Evolutionary conservation across 164 flowering plant genomes (phyloP).

Genomic region (Vitis amurensis): DNA sequence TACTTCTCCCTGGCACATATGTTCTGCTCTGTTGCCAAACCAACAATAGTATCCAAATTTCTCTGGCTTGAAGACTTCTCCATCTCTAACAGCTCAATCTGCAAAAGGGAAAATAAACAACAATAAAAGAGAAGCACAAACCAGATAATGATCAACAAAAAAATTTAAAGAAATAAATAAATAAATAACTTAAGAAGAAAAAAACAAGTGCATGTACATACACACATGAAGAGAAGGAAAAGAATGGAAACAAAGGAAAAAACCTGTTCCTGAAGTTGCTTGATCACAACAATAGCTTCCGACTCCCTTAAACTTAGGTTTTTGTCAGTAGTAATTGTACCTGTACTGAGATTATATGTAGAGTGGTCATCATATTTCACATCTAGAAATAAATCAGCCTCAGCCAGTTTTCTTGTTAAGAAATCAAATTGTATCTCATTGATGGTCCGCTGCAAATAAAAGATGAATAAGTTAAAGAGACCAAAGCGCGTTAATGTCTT

Average conservation of each 20-base stretch:
- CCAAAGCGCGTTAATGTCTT: not conserved
- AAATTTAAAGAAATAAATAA: not conserved
- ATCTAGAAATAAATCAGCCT: conserved; percentile 25
- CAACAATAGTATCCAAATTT: conserved; percentile 52
- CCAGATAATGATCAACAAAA: not conserved
- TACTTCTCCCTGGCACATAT: conserved; percentile 49
- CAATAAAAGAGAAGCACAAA: not conserved
- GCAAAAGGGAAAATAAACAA: conserved; percentile 1
- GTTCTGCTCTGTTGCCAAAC: conserved; percentile 61
- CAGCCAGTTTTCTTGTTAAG: conserved; percentile 50
- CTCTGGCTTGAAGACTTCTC: conserved; percentile 71
- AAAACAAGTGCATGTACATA: too few relatives aligned
- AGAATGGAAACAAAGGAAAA: not conserved
- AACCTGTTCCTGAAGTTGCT: conserved; percentile 90
- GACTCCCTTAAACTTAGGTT: conserved; percentile 43
- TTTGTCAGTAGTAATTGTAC: conserved; percentile 25
- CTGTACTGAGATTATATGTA: conserved; percentile 3
- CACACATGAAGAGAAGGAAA: not conserved
- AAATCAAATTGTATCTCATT: conserved; percentile 60
- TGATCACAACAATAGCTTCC: conserved; percentile 60
- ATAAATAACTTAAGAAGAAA: not conserved
- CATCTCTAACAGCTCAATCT: conserved; percentile 66
- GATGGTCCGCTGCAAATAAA: conserved; percentile 45
- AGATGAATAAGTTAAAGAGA: not conserved
- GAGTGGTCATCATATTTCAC: conserved; percentile 11